Conservation (phyloP, 2,329 filamentous ascomycete genomes). For the Aschersonia sp. region DNA sequence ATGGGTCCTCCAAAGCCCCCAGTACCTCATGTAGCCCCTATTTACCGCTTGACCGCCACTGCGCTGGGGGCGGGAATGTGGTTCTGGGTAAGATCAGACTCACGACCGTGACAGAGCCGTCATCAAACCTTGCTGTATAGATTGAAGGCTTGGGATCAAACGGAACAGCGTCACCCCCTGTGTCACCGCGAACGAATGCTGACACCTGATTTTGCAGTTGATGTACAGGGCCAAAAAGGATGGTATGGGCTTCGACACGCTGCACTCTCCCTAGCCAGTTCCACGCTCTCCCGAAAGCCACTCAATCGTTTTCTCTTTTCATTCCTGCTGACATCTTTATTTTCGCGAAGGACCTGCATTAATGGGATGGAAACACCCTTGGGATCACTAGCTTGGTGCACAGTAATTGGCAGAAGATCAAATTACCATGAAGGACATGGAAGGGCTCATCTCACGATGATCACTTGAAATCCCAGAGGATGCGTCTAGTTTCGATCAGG, state of each 20-base stretch:
- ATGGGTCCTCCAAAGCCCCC: constrained; percentile 24
- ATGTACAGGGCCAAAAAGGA: constrained; percentile 97
- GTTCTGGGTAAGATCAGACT: constrained; percentile 66
- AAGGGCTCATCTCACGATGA: too few relatives aligned
- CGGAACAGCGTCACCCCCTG: neutral
- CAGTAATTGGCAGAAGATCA: neutral
- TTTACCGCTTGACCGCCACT: constrained; percentile 79
- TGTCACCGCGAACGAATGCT: neutral
- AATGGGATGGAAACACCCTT: constrained; percentile 89
- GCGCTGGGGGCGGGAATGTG: constrained; percentile 92
- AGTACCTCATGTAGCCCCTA: constrained; percentile 32
- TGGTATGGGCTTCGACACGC: constrained; percentile 32
- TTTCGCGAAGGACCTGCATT: constrained; percentile 48
- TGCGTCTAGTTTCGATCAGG: constrained; percentile 8
- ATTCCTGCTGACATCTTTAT: neutral
- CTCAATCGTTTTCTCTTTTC: neutral
- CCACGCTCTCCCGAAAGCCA: neutral
- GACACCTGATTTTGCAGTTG: constrained; percentile 37
- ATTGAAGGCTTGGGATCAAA: neutral
- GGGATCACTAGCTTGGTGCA: constrained; percentile 57
- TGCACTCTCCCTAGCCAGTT: neutral
- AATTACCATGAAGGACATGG: too few relatives aligned
- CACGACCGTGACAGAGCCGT: neutral
- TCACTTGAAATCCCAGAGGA: neutral
- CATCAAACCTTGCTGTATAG: too few relatives aligned